phyloP scores from a whole-genome alignment of 1,284 basidiomycete species.

The Caloboletus firmus region DNA sequence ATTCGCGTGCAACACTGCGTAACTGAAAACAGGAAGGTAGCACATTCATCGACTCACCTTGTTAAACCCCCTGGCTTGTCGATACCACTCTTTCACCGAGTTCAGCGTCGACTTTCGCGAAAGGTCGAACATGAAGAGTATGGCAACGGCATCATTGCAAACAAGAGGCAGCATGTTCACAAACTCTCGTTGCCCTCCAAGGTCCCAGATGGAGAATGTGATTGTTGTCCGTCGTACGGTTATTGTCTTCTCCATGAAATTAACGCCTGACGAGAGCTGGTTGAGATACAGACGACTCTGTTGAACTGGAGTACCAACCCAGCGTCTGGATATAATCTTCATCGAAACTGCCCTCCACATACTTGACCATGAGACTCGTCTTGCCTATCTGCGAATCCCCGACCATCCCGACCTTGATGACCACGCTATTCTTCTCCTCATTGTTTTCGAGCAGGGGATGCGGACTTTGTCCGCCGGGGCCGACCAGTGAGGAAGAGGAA shows the following conservation, averaged over 20 bases:
- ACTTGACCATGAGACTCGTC: constrained; percentile 98
- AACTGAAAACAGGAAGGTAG: neutral
- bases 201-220: constrained; percentile 99
- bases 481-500: constrained; percentile 44
- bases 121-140: constrained; percentile 99
- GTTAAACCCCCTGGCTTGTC: constrained; percentile 97
- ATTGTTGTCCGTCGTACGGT: constrained; percentile 96
- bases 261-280: constrained; percentile 66
- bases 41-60: constrained; percentile 59
- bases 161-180: constrained; percentile 99
- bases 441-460: constrained; percentile 57
- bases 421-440: constrained; percentile 86
- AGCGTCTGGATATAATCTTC: constrained; percentile 99
- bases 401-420: constrained; percentile 98
- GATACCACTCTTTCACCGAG: constrained; percentile 99
- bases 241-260: constrained; percentile 99
- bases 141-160: constrained; percentile 97
- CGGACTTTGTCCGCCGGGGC: constrained; percentile 51
- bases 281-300: constrained; percentile 12
- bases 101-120: constrained; percentile 96
- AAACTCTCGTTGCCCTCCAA: constrained; percentile 96
- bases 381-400: constrained; percentile 99
- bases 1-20: neutral
- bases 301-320: constrained; percentile 50
- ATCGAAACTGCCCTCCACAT: constrained; percentile 95